Base-by-base conservation (phyloP, 352 stramenopile species). In the Pythium diclinum region DNA sequence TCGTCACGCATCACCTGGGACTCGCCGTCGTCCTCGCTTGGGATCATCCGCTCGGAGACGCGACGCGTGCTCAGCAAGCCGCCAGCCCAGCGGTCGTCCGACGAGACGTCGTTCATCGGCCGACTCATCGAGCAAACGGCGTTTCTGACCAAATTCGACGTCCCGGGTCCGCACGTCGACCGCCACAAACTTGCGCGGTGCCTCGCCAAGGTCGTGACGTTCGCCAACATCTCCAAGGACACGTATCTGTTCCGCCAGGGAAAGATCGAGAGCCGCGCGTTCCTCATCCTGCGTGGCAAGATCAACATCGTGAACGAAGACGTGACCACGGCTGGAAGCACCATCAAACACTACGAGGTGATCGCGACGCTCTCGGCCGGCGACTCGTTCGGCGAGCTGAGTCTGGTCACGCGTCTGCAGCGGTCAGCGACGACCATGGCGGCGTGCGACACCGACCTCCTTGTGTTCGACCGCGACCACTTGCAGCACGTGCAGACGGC, bases 251-350 rank as follows among this genome's bases (percentile, higher is more conserved):
- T 91, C 49, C 68, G 71, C n/a, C 85, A 94, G 56, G 84, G 84
- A 6, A 82, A 79, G 42, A 79, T 91, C 44, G 83, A 94, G 56
- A 86, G 77, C 42, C 83, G 80, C n/a, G 85, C 85, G 25, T 94
- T 91, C 60, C 38, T 94, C 30, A 90, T 94, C 40, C 69, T 94
- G 16, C 74, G 83, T 17, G 85, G 83, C n/a, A 81, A 74, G 8
- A 87, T 94, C 53, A 77, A 83, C 53, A 90, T 94, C 25, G 85
- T 94, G 47, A 89, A 90, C 23, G 85, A 94, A 66, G 81, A 92
- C 53, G 62, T 84, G 2, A 76, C 64, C 13, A 68, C 67, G 6
- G 33, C 65, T 6, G 69, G 74, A 51, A 63, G 23, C 23, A 61
- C 62, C 6, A 60, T 83, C 14, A 81, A 79, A 47, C 69, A 79